Evolutionary conservation across 805 yeast genomes (phyloP), one percentile per base, ranked within the genome.

Genomic region (Saccharomycopsis fermentans): DNA sequence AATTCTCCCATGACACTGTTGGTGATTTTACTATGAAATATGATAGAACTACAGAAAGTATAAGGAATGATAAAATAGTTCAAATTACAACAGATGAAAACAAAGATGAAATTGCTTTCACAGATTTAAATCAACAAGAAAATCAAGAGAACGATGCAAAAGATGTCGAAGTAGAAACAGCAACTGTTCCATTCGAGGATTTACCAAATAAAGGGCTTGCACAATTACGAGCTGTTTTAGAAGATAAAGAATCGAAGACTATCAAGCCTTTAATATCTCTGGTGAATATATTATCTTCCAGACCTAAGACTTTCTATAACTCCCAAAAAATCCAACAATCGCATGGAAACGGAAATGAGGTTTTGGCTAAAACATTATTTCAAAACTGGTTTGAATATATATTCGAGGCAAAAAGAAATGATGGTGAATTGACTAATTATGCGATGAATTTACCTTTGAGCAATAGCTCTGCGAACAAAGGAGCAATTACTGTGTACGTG

Each of bases 401-500:
- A 27, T 64, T 75, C 47, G 70, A 70, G 21, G 75, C 81, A 16
- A 24, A 43, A 4, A 9, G 12, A 43, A 63, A 70, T 34, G 70
- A 68, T 51, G 68, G 63, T 56, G 71, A 70, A 21, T 68, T 73
- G 1, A 66, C 71, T 17, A 72, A 76, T 11, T 78, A 73, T 63
- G 64, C 82, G 5, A 62, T 81, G 26, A 72, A 74, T 16, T 68
- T 83, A 56, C 83, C 85, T 12, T 52, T 54, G 52, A 58, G 57
- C 27, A 61, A 54, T 52, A 29, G 52, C n/a, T 21, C 55, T 5
- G 48, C 56, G 17, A 70, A 72, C 51, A 77, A 80, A 43, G 75
- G 77, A 36, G 75, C 82, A 1, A 67, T 81, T 52, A 71, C 77
- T 4, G 67, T 81, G 3, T 65, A 73, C 24, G 77, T 78, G 3